Evolutionary conservation across 352 stramenopile genomes (phyloP).

Genomic region (Thraustochytrium sp.): DNA sequence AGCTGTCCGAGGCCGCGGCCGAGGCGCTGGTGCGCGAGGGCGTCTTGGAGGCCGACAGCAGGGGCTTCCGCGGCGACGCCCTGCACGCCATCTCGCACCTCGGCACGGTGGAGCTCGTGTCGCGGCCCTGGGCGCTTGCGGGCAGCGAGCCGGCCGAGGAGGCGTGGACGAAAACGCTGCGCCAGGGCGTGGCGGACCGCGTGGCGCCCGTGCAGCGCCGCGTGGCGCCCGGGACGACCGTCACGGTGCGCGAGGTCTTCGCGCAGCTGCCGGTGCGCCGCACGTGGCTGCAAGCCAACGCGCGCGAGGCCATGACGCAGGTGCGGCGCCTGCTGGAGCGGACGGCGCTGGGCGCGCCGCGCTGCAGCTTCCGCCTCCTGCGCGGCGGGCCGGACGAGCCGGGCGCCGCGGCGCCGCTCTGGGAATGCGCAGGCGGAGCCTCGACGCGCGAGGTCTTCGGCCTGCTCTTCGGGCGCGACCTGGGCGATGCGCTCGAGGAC

Average conservation of each 20-base stretch:
- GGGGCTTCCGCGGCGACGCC: conserved; percentile 9
- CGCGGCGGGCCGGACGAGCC: not conserved
- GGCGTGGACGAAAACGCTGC: not conserved
- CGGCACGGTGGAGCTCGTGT: not conserved
- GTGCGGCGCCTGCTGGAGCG: not conserved
- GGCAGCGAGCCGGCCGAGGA: not conserved
- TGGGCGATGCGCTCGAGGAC: not conserved
- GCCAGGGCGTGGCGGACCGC: not conserved
- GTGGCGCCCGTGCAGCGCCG: too few species aligned
- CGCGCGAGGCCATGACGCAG: not conserved
- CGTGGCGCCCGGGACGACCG: not conserved
- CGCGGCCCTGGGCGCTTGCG: not conserved
- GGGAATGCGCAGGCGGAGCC: not conserved
- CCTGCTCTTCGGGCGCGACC: not conserved
- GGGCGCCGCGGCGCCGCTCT: not conserved
- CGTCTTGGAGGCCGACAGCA: not conserved
- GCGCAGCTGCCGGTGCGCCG: not conserved
- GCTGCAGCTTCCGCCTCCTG: not conserved
- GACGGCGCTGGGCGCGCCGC: not conserved
- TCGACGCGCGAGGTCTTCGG: conserved; percentile 9
- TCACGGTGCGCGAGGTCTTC: conserved; percentile 17
- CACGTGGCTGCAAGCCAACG: not conserved
- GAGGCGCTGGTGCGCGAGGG: not conserved
- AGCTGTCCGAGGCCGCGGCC: not conserved
- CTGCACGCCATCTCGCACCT: not conserved